Conservation (phyloP, 2,329 filamentous ascomycete species). For the Trichoderma endophyticum region DNA sequence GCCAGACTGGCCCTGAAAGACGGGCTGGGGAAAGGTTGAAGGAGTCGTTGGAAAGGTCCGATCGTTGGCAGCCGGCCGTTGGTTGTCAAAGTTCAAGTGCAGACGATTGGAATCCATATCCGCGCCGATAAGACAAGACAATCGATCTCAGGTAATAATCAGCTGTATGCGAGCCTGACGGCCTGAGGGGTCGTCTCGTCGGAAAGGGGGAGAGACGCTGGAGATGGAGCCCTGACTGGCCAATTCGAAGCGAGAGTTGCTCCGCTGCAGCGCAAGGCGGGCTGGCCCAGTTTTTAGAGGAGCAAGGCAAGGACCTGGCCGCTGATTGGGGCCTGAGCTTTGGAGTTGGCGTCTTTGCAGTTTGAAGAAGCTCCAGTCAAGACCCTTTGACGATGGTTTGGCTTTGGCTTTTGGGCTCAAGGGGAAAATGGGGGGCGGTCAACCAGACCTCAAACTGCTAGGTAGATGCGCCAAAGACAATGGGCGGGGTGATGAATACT, state of each 20-base stretch:
- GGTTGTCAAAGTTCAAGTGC: constrained; percentile 66
- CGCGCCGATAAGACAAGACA: constrained; percentile 7
- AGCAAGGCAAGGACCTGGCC: constrained; percentile 1
- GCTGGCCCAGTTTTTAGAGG: constrained; percentile 7
- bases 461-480: not conserved
- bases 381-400: not conserved
- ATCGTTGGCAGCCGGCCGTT: constrained; percentile 60
- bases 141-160: not conserved
- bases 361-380: not conserved
- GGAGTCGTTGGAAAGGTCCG: constrained; percentile 82
- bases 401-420: not conserved
- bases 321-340: not conserved
- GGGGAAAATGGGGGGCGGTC: constrained; percentile 7
- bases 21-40: constrained; percentile 92
- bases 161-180: constrained; percentile 19
- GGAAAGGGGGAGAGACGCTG: constrained; percentile 11
- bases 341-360: not conserved
- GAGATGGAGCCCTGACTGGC: constrained; percentile 14
- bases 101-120: constrained; percentile 55
- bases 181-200: constrained; percentile 18
- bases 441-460: not conserved
- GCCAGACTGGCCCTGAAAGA: constrained; percentile 50
- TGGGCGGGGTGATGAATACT: constrained; percentile 8
- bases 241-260: constrained; percentile 5
- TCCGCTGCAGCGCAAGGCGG: constrained; percentile 6